Evolutionary conservation across 495 filamentous ascomycete genomes (phyloP), one percentile per base, ranked within the genome.

Genomic region (Choiromyces venosus): DNA sequence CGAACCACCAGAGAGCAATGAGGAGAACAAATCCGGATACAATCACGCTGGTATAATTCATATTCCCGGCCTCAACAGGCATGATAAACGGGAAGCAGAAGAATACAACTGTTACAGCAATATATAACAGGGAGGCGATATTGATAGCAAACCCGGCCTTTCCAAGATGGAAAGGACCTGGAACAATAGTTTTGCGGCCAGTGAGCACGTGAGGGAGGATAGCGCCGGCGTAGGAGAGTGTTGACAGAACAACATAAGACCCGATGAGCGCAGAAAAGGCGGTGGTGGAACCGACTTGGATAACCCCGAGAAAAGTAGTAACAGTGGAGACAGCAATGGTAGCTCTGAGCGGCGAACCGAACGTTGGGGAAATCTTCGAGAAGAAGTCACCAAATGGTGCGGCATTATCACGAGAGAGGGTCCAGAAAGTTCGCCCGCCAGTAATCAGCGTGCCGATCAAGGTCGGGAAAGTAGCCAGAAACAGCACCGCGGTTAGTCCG

Each of bases 371-470:
- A 73, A 90, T 86, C 18, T 71, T 75, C 61, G 83, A 79, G 64
- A 89, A 85, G 75, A 85, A 82, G 6, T 67, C 52, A 4, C 84
- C 80, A 73, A 88, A 86, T 0, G 88, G 88, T 1, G 87, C 85
- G 7, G 88, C 88, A 61, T 88, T 85, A 81, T 96, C 93, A 42
- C 93, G 89, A 42, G 91, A 88, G 18, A 96, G 86, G 3, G 91
- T 89, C 92, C 92, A 96, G 76, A 91, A 88, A n/a, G 89, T 90
- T n/a, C 93, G 89, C n/a, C 91, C 90, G 66, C 88, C 88, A 36
- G 91, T 94, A 71, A 94, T 84, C 46, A 90, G 88, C 42, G 88
- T 90, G 19, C 91, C 92, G 67, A 92, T 83, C 36, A 85, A 83
- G 72, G 88, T 88, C 71, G 89, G 84, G 70, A 90, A 75, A 21